Conservation (phyloP, 2,329 filamentous ascomycete species). For the Thelonectria discophora region DNA sequence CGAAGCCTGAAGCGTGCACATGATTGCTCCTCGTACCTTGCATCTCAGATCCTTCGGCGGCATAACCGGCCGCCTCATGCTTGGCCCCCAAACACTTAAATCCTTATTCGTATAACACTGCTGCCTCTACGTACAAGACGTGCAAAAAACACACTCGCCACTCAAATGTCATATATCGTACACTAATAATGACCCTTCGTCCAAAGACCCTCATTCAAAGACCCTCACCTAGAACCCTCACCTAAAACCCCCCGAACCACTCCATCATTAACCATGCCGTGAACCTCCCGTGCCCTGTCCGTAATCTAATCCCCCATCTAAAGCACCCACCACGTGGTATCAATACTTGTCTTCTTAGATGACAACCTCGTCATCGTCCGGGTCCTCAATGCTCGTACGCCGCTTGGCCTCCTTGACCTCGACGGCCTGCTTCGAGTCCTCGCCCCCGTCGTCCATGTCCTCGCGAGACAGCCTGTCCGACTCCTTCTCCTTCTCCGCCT, state of each 20-base stretch:
- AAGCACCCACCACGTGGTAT: constrained; percentile 32
- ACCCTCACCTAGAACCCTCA: no score
- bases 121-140: neutral
- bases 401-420: constrained; percentile 63
- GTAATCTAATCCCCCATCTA: constrained; percentile 26
- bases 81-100: neutral
- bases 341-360: constrained; percentile 36
- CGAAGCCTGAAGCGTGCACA: no score
- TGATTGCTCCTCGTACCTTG: no score
- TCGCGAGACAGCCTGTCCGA: constrained; percentile 14
- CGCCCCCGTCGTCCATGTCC: constrained; percentile 34
- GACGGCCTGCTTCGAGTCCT: constrained; percentile 52
- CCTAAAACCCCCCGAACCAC: neutral
- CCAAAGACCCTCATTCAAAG: no score
- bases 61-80: neutral
- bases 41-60: neutral
- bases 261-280: constrained; percentile 7
- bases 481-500: constrained; percentile 47
- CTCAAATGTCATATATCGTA: constrained; percentile 14
- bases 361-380: constrained; percentile 63
- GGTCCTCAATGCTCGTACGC: constrained; percentile 67
- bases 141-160: constrained; percentile 1
- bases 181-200: constrained; percentile 10
- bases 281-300: neutral
- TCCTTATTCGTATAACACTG: neutral